Evolutionary conservation across 148 eudicot species (phyloP), one percentile per base, ranked within the genome.

Genomic region (Vaccinium myrtillus): DNA sequence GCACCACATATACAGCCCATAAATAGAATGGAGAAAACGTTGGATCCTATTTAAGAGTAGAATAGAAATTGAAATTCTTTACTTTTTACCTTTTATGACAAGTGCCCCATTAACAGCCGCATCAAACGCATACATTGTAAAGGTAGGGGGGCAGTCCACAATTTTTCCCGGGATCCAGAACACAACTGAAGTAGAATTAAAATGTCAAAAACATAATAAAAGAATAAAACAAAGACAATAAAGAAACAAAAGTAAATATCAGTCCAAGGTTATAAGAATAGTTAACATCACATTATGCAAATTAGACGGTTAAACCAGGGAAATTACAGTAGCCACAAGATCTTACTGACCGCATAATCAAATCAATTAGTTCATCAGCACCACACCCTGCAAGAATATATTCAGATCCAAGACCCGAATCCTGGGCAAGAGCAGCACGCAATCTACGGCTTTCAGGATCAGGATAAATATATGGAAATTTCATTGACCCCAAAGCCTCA

Each of bases 101-200:
- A 74, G 88, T 71, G 98, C 98, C 75, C 87, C 97, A 88, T 95
- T 97, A 54, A 97, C 99, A 84, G 93, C 94, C 50, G 99, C 98
- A 90, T 97, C 99, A 89, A 97, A 95, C 86, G 92, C 99, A 84
- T 97, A 97, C 99, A 97, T 97, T 36, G 98, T 94, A 89, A 97
- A 97, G 21, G 99, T 97, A 12, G 98, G 99, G 18, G 99, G 99
- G 87, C 98, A 97, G 88, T 97, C 98, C 78, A 97, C 93, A 86
- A 97, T 95, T 86, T 92, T 95, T 98, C 84, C 99, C 99, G 61
- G 98, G 98, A 83, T 94, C 98, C 87, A 97, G 90, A 81, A 97
- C 98, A 87, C 99, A 97, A 71, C 99, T 97, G 95, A 84, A 88
- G 89, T 83, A 87, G 82, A 86, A 81, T 53, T 73, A 88, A 78